Base-by-base conservation (phyloP, 495 filamentous ascomycete species). In the Daldinia loculata region DNA sequence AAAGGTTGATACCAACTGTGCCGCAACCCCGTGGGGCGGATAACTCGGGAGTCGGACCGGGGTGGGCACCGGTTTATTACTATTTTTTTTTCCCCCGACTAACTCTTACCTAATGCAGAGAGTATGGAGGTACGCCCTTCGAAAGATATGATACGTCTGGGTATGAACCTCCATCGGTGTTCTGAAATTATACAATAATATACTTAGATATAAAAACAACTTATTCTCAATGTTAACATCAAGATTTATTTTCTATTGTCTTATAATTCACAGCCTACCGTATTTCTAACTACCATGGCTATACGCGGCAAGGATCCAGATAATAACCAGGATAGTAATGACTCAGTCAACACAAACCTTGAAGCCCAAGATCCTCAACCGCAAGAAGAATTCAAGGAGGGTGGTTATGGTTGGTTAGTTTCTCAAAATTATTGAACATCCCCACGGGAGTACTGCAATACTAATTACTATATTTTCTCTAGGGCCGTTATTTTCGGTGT, bases 401-500 rank as follows among this genome's bases (percentile, higher is more conserved):
- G 82, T 6, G 82, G 82, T 11, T 84, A 82, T 74, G 82, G 82
- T 30, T 84, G 82, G 82, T 84, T 17, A 57, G 79, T 77, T 34
- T 27, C 14, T 30, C 15, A 0, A 9, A 30, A 22, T 6, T 38
- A 26, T 19, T 4, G 2, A 12, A 17, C 27, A 15, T 52, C 4
- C 1, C 36, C 29, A 17, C 27, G 17, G 3, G 9, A 24, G 27
- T 7, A 30, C 56, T 50, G n/a, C 11, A 9, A 63, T 38, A 59
- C 27, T 51, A 50, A 67, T 29, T 67, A 38, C 6, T 50, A 8
- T 48, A 14, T 45, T 24, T 14, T 45, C 29, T 12, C 26, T 45
- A 69, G 87, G 88, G 82, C 88, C 29, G 84, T 84, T 38, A 84
- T 88, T 43, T 67, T 78, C 19, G 81, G 81, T 17, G 80, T 83